Percentiles rank a stretch among this genome's conserved stretches.
phyloP scores from a whole-genome alignment of 177 flowering plant genomes.

The Tripterygium wilfordii region DNA sequence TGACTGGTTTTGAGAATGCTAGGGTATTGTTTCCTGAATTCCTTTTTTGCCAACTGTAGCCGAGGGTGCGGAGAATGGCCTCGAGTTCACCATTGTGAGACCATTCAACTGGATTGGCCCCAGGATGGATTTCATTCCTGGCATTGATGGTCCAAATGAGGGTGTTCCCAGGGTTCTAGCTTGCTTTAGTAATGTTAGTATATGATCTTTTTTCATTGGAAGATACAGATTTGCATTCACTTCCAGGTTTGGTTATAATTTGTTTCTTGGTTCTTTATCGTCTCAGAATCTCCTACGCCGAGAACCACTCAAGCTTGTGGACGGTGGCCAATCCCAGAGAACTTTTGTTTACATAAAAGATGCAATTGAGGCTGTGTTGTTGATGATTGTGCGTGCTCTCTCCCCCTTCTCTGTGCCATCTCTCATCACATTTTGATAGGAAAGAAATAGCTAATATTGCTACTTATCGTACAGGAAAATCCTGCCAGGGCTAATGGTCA shows the following conservation, averaged over 20 bases:
- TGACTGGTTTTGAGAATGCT: background rate
- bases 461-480: constrained; percentile 58
- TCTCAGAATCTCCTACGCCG: constrained; percentile 71
- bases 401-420: background rate
- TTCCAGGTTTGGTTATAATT: background rate
- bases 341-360: constrained; percentile 75
- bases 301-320: constrained; percentile 79
- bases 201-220: background rate
- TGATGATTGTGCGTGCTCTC: constrained; percentile 61
- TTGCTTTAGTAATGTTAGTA: constrained; percentile 92
- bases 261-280: background rate
- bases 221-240: background rate
- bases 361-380: constrained; percentile 75
- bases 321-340: constrained; percentile 82
- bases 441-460: constrained; percentile 1
- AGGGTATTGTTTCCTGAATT: constrained; percentile 3
- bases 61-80: constrained; percentile 97
- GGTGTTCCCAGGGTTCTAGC: constrained; percentile 98
- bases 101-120: constrained; percentile 99
- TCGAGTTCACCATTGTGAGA: constrained; percentile 94
- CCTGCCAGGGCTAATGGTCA: constrained; percentile 90
- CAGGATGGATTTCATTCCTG: constrained; percentile 97
- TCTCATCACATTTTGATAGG: background rate
- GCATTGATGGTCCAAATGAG: constrained; percentile 97
- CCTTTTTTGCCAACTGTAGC: constrained; percentile 35